A percentile compares a stretch with the other conserved stretches of the same genome.
Conservation (phyloP, 176 grass and related monocot species). For the Oryza meyeriana region DNA sequence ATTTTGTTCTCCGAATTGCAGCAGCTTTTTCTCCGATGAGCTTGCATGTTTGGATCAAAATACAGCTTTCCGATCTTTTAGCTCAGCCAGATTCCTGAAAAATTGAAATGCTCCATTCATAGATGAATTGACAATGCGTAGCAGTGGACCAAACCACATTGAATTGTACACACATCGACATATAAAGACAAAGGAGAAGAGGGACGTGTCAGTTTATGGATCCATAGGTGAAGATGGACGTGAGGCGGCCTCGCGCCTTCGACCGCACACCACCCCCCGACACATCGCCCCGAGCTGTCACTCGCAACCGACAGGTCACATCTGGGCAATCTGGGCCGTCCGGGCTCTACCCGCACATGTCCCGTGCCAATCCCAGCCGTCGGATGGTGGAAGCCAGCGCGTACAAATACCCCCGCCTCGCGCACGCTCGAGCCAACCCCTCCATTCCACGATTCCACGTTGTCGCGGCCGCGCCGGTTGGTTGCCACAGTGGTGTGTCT, state of each 20-base stretch:
- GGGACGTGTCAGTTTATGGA: background rate
- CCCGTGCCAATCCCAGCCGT: background rate
- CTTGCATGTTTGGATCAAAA: background rate
- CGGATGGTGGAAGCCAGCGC: slow-evolving; percentile 3
- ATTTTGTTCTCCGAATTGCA: slow-evolving; percentile 27
- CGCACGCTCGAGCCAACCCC: background rate
- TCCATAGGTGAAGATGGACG: background rate
- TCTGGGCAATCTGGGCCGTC: slow-evolving; percentile 6
- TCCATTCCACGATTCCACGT: background rate
- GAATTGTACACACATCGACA: background rate
- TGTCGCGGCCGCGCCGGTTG: background rate
- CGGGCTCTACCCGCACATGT: background rate
- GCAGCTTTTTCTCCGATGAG: background rate
- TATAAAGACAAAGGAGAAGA: background rate
- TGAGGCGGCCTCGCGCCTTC: background rate
- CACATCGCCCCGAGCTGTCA: slow-evolving; percentile 20
- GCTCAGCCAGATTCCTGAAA: no score
- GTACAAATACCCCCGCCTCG: slow-evolving; percentile 23
- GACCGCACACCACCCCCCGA: background rate
- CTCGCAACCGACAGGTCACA: background rate
- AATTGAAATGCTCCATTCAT: background rate
- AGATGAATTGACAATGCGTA: background rate
- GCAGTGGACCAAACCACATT: background rate
- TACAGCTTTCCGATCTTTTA: background rate
- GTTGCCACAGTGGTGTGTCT: background rate